Percentiles rank a stretch among this genome's conserved stretches.
phyloP scores from a whole-genome alignment of 257 asterid genomes.

The Forsythia suspensa region DNA sequence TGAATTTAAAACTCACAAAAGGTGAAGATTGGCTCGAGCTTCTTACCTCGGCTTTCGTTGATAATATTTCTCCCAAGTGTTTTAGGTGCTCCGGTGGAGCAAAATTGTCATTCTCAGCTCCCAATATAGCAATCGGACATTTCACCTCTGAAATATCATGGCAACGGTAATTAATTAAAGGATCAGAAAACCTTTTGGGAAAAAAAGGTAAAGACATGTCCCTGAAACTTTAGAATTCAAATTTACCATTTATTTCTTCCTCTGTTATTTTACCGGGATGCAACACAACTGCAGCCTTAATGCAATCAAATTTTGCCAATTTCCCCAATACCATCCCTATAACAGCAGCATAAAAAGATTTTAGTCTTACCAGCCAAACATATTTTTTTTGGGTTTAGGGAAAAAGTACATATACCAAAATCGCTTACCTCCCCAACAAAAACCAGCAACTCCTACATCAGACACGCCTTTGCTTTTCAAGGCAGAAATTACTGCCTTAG shows the following conservation, averaged over 20 bases:
- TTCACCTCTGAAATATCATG: conserved; percentile 48
- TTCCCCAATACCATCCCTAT: conserved; percentile 50
- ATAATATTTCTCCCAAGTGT: conserved; percentile 38
- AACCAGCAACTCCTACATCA: conserved; percentile 67
- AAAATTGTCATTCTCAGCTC: conserved; percentile 51
- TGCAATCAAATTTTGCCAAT: conserved; percentile 55
- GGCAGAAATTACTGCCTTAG: conserved; percentile 44
- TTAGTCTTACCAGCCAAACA: too few species aligned
- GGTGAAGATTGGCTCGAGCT: background rate
- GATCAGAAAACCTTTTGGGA: background rate
- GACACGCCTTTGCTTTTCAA: conserved; percentile 57
- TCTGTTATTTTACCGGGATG: conserved; percentile 67
- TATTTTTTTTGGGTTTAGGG: background rate
- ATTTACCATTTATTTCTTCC: conserved; percentile 59
- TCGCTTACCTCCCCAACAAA: conserved; percentile 79
- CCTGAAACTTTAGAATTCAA: background rate
- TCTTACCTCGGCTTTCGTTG: conserved; percentile 47
- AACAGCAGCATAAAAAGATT: too few species aligned
- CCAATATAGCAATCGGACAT: conserved; percentile 57
- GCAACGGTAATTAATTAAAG: background rate
- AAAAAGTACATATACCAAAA: background rate
- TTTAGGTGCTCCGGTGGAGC: conserved; percentile 46
- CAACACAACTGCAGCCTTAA: conserved; percentile 59
- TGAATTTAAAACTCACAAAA: background rate
- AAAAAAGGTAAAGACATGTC: background rate